A percentile compares a stretch with the other conserved stretches of the same genome.
Evolutionary conservation across 2,329 filamentous ascomycete species (phyloP).

Genomic region (Neophaeococcomyces aloes): DNA sequence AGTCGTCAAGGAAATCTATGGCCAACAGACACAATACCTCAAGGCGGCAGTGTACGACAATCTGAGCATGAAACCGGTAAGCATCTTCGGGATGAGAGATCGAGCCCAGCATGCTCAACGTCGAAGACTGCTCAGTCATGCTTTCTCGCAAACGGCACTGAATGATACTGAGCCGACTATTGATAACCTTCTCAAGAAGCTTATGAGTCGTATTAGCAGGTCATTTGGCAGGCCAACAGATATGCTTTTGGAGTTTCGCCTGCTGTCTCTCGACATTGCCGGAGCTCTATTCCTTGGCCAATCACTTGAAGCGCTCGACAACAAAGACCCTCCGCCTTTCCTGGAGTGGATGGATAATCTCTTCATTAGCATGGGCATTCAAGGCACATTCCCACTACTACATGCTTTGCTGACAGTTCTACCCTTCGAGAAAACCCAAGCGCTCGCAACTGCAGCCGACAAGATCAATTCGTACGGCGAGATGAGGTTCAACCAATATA

Average conservation of each 20-base stretch:
- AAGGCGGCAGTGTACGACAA: conserved; percentile 12
- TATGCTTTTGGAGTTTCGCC: conserved; percentile 9
- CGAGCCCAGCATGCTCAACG: conserved; percentile 29
- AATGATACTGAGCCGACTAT: conserved; percentile 31
- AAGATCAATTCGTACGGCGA: conserved; percentile 9
- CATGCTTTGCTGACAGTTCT: background rate
- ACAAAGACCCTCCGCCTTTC: conserved; percentile 5
- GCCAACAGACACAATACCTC: conserved; percentile 23
- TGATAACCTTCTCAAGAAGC: conserved; percentile 22
- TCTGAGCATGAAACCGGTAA: conserved; percentile 2
- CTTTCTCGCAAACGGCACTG: conserved; percentile 21
- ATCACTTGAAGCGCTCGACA: conserved; percentile 6
- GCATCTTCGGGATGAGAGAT: conserved; percentile 22
- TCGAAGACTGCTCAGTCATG: conserved; percentile 30
- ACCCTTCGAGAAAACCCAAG: background rate
- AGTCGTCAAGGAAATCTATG: conserved; percentile 50
- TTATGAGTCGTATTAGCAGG: conserved; percentile 14
- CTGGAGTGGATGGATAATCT: conserved; percentile 6
- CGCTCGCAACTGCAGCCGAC: background rate
- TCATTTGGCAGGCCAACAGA: conserved; percentile 13
- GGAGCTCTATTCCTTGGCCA: conserved; percentile 11
- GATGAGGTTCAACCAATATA: conserved; percentile 7
- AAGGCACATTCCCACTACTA: background rate
- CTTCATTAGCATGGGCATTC: conserved; percentile 3
- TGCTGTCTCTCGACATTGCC: conserved; percentile 12